Conservation (phyloP, 306 rosid species). For the Prosopis cineraria region DNA sequence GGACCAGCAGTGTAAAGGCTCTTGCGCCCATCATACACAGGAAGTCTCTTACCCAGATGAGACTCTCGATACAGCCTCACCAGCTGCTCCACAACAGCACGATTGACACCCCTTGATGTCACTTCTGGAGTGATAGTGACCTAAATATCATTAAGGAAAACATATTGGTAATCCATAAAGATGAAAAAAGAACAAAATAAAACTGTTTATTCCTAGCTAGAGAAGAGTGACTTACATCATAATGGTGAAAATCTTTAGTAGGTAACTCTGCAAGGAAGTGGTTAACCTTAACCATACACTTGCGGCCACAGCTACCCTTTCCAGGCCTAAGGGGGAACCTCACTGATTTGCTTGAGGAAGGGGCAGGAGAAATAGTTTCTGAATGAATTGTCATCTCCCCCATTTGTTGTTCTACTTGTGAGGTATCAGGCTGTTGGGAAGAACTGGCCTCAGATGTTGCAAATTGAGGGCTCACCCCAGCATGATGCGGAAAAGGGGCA, state of each 20-base stretch:
- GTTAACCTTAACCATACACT: constrained; percentile 81
- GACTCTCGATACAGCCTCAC: constrained; percentile 57
- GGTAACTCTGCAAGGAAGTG: constrained; percentile 94
- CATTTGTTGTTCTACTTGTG: constrained; percentile 46
- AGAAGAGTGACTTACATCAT: constrained; percentile 67
- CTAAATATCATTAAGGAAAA: constrained; percentile 31
- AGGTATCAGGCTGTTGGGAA: constrained; percentile 46
- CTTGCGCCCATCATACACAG: constrained; percentile 81
- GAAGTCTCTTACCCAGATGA: constrained; percentile 66
- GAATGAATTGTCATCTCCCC: constrained; percentile 45
- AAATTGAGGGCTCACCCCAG: constrained; percentile 62
- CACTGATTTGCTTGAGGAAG: constrained; percentile 75
- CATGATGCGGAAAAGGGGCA: constrained; percentile 59
- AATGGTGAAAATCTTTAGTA: constrained; percentile 87
- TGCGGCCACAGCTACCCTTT: constrained; percentile 69
- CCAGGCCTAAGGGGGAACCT: constrained; percentile 97
- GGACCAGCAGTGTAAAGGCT: constrained; percentile 79
- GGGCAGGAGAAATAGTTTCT: constrained; percentile 52
- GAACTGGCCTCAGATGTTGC: constrained; percentile 61
- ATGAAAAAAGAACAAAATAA: neutral
- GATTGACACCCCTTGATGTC: constrained; percentile 63
- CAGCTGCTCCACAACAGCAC: constrained; percentile 67
- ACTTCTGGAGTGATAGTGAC: constrained; percentile 74
- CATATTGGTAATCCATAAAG: neutral
- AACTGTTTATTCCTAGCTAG: neutral